A percentile compares a stretch with the other conserved stretches of the same genome.
Evolutionary conservation across 352 stramenopile species (phyloP).

Genomic region (Globisporangium uncinulatum): DNA sequence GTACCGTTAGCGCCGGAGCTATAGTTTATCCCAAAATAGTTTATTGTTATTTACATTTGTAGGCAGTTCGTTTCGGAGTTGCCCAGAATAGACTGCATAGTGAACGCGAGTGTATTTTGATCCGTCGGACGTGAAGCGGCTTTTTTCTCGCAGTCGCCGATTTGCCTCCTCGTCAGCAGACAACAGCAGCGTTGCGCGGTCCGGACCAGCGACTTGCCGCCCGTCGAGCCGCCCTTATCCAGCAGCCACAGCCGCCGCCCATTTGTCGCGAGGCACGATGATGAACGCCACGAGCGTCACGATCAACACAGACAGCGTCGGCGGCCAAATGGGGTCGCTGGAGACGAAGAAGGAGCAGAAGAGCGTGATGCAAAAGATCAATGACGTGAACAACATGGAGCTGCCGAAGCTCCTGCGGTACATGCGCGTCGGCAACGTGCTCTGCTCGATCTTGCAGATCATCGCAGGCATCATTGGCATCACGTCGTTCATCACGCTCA

Average conservation of each 20-base stretch:
- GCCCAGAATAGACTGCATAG: too few relatives aligned
- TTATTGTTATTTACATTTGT: too few relatives aligned
- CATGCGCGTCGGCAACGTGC: slow-evolving; percentile 82
- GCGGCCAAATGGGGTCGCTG: slow-evolving; percentile 40
- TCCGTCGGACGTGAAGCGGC: too few relatives aligned
- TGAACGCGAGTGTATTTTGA: too few relatives aligned
- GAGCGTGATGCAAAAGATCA: slow-evolving; percentile 76
- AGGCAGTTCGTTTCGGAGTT: too few relatives aligned
- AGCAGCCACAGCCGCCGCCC: background rate
- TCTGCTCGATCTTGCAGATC: slow-evolving; percentile 80
- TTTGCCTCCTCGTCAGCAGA: too few relatives aligned
- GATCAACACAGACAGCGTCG: slow-evolving; percentile 77
- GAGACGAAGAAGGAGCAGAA: slow-evolving; percentile 64
- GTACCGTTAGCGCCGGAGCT: too few relatives aligned
- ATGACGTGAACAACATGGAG: slow-evolving; percentile 89
- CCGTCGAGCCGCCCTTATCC: too few relatives aligned
- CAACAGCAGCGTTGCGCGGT: too few relatives aligned
- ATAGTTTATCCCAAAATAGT: too few relatives aligned
- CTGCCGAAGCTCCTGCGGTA: slow-evolving; percentile 84
- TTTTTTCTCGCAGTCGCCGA: too few relatives aligned
- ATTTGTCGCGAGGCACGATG: slow-evolving; percentile 20
- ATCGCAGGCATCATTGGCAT: slow-evolving; percentile 77
- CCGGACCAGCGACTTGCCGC: too few relatives aligned
- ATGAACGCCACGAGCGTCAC: slow-evolving; percentile 73
- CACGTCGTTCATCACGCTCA: slow-evolving; percentile 86